Conservation (phyloP, 352 stramenopile species). For the Phytophthora sp. region DNA sequence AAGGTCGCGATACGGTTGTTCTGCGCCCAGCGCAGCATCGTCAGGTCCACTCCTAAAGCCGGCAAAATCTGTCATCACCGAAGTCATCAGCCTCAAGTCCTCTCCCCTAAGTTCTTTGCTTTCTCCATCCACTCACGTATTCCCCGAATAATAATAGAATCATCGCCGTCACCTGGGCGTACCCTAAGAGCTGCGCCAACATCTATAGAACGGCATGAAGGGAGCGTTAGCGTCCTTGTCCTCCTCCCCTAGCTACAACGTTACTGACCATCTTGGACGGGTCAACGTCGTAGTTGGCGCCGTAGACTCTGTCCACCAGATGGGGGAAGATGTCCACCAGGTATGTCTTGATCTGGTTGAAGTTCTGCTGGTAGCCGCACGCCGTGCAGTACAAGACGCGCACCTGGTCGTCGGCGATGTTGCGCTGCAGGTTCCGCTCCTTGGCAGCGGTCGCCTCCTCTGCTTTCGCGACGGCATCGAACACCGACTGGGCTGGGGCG, state of each 20-base stretch:
- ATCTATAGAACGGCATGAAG: conserved; percentile 33
- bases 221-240: not conserved
- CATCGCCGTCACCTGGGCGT: conserved; percentile 58
- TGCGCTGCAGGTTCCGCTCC: conserved; percentile 29
- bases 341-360: conserved; percentile 66
- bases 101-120: not conserved
- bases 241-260: not conserved
- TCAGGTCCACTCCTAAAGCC: conserved; percentile 49
- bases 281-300: conserved; percentile 66
- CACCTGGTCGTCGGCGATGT: conserved; percentile 69
- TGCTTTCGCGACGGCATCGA: conserved; percentile 22
- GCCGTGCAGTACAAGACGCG: conserved; percentile 72
- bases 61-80: conserved; percentile 53
- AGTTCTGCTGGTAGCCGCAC: conserved; percentile 86
- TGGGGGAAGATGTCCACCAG: conserved; percentile 81
- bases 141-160: conserved; percentile 71
- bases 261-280: conserved; percentile 49
- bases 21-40: conserved; percentile 66
- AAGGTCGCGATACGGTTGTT: conserved; percentile 79
- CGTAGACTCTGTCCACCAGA: conserved; percentile 66
- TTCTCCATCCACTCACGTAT: conserved; percentile 41
- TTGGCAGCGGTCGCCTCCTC: conserved; percentile 12
- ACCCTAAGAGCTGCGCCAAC: conserved; percentile 49
- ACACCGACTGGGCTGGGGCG: conserved; percentile 17
- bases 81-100: conserved; percentile 1